Evolutionary conservation across 345 rosid species (phyloP).

Genomic region (Clausena lansium): DNA sequence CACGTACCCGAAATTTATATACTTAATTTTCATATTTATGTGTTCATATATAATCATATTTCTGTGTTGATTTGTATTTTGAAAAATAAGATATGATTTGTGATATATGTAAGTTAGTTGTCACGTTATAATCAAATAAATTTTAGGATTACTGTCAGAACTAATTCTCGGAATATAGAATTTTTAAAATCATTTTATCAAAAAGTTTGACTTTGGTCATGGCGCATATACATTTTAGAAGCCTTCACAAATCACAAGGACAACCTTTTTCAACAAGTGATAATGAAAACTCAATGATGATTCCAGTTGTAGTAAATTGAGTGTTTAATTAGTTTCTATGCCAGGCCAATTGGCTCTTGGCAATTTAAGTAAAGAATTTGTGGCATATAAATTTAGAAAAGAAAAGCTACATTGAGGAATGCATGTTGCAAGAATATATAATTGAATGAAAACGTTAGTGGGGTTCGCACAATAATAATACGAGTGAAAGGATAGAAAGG

Average conservation of each 20-base stretch:
- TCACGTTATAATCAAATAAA: too few relatives aligned
- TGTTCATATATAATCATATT: neutral
- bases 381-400: too few relatives aligned
- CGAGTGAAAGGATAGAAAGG: neutral
- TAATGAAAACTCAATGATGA: neutral
- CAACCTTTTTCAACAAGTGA: neutral
- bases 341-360: too few relatives aligned
- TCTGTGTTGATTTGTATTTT: neutral
- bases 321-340: neutral
- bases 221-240: neutral
- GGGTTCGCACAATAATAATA: neutral
- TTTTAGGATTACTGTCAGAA: too few relatives aligned
- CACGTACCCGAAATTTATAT: too few relatives aligned
- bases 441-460: neutral
- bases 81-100: neutral
- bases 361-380: neutral
- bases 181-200: neutral
- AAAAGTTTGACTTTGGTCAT: neutral
- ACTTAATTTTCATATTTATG: neutral
- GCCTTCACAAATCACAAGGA: neutral
- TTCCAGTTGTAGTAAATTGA: neutral
- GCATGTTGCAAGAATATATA: neutral
- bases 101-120: neutral
- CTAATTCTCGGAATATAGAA: too few relatives aligned
- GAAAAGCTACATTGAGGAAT: neutral